Evolutionary conservation across 2,329 filamentous ascomycete genomes (phyloP).

Genomic region (Fusarium solani-melongenae): DNA sequence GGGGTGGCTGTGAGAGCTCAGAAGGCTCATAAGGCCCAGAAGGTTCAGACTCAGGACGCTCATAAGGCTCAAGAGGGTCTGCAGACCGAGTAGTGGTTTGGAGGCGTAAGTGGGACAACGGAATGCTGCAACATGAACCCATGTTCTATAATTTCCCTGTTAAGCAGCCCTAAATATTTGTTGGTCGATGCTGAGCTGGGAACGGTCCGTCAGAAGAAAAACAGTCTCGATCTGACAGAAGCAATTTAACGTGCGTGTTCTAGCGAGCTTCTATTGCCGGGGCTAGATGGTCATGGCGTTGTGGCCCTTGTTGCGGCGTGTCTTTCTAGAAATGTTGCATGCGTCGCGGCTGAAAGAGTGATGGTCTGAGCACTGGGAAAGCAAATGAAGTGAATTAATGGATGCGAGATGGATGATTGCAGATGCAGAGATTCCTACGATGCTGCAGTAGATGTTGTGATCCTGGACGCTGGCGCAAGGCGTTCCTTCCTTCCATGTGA

Average conservation of each 20-base stretch:
- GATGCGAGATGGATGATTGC: neutral
- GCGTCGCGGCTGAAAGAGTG: neutral
- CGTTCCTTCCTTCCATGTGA: neutral
- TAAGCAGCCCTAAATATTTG: neutral
- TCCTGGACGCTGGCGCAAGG: constrained; percentile 18
- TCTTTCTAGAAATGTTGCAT: constrained; percentile 30
- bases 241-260: constrained; percentile 40
- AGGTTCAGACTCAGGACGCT: neutral
- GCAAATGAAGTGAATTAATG: constrained; percentile 5
- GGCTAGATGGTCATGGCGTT: constrained; percentile 40
- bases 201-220: constrained; percentile 7
- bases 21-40: neutral
- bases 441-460: neutral
- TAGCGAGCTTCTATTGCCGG: constrained; percentile 43
- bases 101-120: neutral
- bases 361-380: neutral
- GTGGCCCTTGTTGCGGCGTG: constrained; percentile 30
- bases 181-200: constrained; percentile 22
- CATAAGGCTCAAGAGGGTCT: neutral
- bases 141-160: neutral
- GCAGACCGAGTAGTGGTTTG: neutral
- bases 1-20: neutral
- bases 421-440: neutral
- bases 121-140: neutral
- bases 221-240: constrained; percentile 19